Evolutionary conservation across 352 stramenopile genomes (phyloP).

Genomic region (Phytophthora meadii): DNA sequence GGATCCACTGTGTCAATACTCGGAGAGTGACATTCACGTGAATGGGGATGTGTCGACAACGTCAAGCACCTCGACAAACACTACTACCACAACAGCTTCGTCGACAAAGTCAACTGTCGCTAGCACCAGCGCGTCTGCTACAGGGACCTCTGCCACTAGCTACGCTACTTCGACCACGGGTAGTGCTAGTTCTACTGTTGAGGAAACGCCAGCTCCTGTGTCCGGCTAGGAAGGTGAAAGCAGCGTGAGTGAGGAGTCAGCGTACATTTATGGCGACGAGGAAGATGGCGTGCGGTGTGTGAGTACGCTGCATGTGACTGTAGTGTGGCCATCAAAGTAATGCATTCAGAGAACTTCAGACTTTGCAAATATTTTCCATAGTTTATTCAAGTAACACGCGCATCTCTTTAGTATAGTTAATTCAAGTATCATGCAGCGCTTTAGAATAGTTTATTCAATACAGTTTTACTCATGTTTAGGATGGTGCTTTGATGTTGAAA

Average conservation of each 20-base stretch:
- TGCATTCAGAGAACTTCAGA: too few species aligned
- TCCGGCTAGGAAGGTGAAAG: constrained; percentile 14
- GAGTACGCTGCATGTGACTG: too few species aligned
- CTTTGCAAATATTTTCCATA: too few species aligned
- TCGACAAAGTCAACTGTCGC: constrained; percentile 6
- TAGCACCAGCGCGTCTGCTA: constrained; percentile 7
- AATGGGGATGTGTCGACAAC: background rate
- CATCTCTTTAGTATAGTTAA: too few species aligned
- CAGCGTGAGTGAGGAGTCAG: constrained; percentile 9
- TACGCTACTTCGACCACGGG: constrained; percentile 7
- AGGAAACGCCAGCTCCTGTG: constrained; percentile 9
- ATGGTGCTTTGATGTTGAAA: too few species aligned
- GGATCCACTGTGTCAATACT: constrained; percentile 1
- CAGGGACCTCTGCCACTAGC: constrained; percentile 11
- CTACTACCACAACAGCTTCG: background rate
- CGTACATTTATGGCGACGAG: too few species aligned
- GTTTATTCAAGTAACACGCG: too few species aligned
- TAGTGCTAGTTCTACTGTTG: constrained; percentile 9
- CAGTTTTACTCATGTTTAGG: too few species aligned
- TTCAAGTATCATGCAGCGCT: too few species aligned
- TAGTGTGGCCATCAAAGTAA: too few species aligned
- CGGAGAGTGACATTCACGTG: background rate
- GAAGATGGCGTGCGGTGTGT: too few species aligned
- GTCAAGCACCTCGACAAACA: background rate
- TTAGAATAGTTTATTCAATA: too few species aligned